Base-by-base conservation (phyloP, 129 eudicot species). In the Cynara cardunculus region DNA sequence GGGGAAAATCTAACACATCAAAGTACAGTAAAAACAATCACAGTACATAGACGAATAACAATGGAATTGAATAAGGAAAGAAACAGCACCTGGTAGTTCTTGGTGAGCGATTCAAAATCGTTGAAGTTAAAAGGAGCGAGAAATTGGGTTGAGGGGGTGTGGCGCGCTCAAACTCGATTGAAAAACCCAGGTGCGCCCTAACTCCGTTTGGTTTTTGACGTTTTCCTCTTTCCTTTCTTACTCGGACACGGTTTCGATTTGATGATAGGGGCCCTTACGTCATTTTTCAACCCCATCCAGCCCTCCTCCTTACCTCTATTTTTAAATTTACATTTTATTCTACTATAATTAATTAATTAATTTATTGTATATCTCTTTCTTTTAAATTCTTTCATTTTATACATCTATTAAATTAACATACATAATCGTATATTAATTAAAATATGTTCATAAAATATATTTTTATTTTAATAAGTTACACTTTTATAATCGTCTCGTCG, bases 141-240 rank as follows among this genome's bases (percentile, higher is more conserved):
- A 44, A 46, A 27, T 0, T 13, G 35, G 72, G 72, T 27, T 7
- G 72, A 68, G 72, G 7, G 37, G 27, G 32, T 68, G 72, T 69
- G 35, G 73, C 73, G 73, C 73, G 73, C 73, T 69, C 73, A 69
- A 41, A 69, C 41, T 69, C 73, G 41, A 69, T 69, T 69, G 44
- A 27, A n/a, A n/a, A 27, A 68, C 72, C 32, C 26, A 66, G 28
- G 71, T 66, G 71, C 71, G 73, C 73, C 73, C 73, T 69, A 69
- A 69, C 19, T 69, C 32, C 24, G 73, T 69, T 28, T 28, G 73
- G 25, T 27, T 69, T 28, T 27, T 69, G 5, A 30, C 21, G 34
- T 69, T 28, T 16, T 2, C 72, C 72, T n/a, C 5, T 12, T 68
- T 68, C 2, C 11, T 69, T 28, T 69, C 28, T 68, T 25, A 27